Base-by-base conservation (phyloP, 192 early-diverging fungal genomes). In the Dispira simplex region DNA sequence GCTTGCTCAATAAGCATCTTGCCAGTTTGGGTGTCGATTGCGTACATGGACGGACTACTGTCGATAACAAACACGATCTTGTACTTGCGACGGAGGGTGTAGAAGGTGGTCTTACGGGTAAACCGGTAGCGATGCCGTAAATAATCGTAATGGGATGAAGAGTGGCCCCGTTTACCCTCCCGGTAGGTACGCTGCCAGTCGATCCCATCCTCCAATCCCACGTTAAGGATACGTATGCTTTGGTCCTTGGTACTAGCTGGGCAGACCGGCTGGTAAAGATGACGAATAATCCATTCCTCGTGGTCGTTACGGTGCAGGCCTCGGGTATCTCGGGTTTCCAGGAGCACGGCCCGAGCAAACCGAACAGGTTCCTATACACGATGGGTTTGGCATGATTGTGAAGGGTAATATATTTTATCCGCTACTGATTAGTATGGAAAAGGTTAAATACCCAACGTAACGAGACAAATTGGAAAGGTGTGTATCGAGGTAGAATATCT, bases 31-130 rank as follows among this genome's bases (percentile, higher is more conserved):
- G 74, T 70, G 44, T 75, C 77, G 26, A 78, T 63, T 28, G 77
- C 68, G 67, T 75, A 78, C 77, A 78, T 78, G 71, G 73, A 75
- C 64, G 75, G 77, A 62, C 77, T 78, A 47, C 73, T 73, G 25
- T 78, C 77, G 12, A 78, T 68, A 5, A 78, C 62, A 59, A 78
- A 78, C 43, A 75, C 71, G 43, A 78, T 68, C 52, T 78, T 78
- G 63, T 75, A 75, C 49, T 70, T 63, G 52, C 51, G 55, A 64
- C 67, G 62, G 12, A 75, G 53, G 23, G 65, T 75, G 70, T 73
- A 75, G 46, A 75, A 75, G 59, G 66, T 66, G 2, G 77, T 78
- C 14, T 73, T 71, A 54, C 75, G 71, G 9, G 77, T 78, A 23
- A 78, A 68, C 49, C 65, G 69, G 74, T 70, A 78, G 55, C 66